A percentile compares a stretch with the other conserved stretches of the same genome.
Conservation (phyloP, 2,329 filamentous ascomycete species). For the Aspergillus caelatus region DNA sequence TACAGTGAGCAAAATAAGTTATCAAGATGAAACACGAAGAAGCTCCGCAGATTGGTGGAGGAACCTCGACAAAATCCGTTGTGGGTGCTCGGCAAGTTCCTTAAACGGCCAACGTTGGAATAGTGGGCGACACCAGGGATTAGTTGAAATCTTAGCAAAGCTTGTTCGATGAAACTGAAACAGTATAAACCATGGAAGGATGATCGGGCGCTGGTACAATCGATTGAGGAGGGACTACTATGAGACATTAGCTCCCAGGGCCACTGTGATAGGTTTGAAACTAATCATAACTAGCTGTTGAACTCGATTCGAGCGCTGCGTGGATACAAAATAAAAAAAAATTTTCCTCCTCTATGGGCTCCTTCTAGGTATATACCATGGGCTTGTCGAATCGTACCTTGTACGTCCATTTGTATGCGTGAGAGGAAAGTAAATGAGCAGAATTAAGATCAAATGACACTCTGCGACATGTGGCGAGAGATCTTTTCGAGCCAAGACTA, state of each 20-base stretch:
- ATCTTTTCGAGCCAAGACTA: background rate
- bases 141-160: conserved; percentile 6
- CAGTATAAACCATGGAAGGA: background rate
- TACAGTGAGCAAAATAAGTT: background rate
- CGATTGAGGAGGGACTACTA: background rate
- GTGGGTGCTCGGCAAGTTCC: conserved; percentile 6
- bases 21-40: conserved; percentile 1
- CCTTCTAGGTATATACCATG: background rate
- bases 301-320: background rate
- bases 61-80: background rate
- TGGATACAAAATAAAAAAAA: background rate
- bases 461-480: background rate
- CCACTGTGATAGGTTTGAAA: background rate
- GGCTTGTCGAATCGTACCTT: background rate
- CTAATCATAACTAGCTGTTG: background rate
- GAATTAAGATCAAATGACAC: background rate
- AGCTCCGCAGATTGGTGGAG: conserved; percentile 5
- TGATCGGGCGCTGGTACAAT: background rate
- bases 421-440: background rate
- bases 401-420: background rate
- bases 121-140: background rate
- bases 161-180: conserved; percentile 2
- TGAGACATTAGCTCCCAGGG: background rate
- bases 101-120: background rate
- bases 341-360: background rate